Evolutionary conservation across 2,329 filamentous ascomycete genomes (phyloP).

Genomic region (Didymella pomorum): DNA sequence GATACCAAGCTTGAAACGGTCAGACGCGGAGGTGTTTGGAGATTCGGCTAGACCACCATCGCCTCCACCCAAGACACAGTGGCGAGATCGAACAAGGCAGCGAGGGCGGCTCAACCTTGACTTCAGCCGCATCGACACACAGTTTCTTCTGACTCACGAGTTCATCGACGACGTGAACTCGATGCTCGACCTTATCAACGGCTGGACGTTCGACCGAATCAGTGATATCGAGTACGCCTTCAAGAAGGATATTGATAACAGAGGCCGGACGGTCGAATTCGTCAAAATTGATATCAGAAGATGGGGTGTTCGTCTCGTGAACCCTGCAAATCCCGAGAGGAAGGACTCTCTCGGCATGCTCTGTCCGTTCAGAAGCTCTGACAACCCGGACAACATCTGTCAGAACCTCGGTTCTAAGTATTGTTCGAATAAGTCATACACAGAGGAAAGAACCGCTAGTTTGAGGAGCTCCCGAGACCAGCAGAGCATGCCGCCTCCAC

Average conservation of each 20-base stretch:
- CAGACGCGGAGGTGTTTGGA: neutral
- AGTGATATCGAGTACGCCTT: conserved; percentile 12
- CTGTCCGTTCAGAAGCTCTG: neutral
- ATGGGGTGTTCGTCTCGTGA: conserved; percentile 12
- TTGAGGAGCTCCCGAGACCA: conserved; percentile 3
- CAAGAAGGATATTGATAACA: conserved; percentile 9
- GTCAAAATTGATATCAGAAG: neutral
- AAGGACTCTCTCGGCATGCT: neutral
- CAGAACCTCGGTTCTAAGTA: neutral
- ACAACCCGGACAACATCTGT: conserved; percentile 3
- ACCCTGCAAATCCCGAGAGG: neutral
- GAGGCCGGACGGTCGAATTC: neutral
- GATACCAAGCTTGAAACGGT: neutral
- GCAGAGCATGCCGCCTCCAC: neutral
- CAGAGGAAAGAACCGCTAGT: neutral
- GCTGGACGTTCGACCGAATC: conserved; percentile 6
- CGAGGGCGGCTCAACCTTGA: conserved; percentile 4
- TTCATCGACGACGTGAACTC: conserved; percentile 23
- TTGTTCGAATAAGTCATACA: conserved; percentile 4
- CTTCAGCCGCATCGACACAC: conserved; percentile 15
- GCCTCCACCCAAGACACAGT: neutral
- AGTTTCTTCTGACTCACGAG: conserved; percentile 12
- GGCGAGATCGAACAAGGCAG: conserved; percentile 4
- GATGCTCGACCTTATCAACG: conserved; percentile 20
- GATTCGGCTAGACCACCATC: neutral